Base-by-base conservation (phyloP, 2,329 filamentous ascomycete species). In the Aspergillus felis region DNA sequence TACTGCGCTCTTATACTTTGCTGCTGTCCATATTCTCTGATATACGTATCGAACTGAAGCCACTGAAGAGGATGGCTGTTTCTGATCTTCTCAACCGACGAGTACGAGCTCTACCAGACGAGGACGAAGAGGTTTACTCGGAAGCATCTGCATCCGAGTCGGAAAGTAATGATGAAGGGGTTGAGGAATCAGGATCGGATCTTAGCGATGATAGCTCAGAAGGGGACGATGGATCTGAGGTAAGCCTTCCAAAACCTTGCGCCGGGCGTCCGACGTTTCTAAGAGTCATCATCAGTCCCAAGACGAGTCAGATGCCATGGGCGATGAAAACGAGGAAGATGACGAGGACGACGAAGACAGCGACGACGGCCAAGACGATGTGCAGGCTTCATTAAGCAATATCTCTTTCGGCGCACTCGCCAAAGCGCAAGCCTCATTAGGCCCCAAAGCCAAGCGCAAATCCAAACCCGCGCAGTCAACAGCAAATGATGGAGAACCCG, bases 401-500 rank as follows among this genome's bases (percentile, higher is more conserved):
- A 85, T 97, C 63, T 94, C 92, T 25, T 97, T 97, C 68, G 92
- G 92, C 61, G 90, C 90, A n/a, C 81, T 97, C 44, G 91, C 90
- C 62, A 90, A 91, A 79, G 92, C 92, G 1, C 91, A 96, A 77
- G 87, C 87, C 42, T 83, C 86, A 0, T 76, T 96, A 32, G 78
- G 77, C 63, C 62, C 68, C 5, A 72, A 71, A 64, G 67, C 64
- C 74, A 75, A 73, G 56, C 64, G 60, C 35, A 65, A 65, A 50
- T 50, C 61, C 38, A 67, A 67, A 50, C 20, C 55, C 20, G 22
- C 44, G 46, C 60, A 64, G 53, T 25, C 55, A 2, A 22, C 60
- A 48, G 56, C 61, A 4, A 48, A 61, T 5, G 50, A 55, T 12
- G 50, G 60, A 49, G 55, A 57, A 49, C 22, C 46, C 24, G 28